Conservation (phyloP, 2,329 filamentous ascomycete genomes). For the Cordyceps cicadae region DNA sequence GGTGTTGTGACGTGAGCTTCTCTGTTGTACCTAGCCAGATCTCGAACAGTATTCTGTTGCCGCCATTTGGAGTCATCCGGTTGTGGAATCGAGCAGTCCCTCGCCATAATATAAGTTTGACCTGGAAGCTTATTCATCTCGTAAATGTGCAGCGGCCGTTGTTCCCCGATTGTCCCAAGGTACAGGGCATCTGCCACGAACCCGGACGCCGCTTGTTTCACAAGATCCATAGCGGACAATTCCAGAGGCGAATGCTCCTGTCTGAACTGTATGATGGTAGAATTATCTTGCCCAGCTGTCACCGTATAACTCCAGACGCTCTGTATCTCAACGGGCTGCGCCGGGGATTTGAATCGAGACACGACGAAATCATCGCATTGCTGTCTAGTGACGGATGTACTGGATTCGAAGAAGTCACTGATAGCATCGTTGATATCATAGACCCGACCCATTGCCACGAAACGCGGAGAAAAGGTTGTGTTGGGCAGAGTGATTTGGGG, state of each 20-base stretch:
- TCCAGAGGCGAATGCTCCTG: slow-evolving; percentile 7
- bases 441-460: too few relatives aligned
- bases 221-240: slow-evolving; percentile 5
- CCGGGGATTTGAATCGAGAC: slow-evolving; percentile 9
- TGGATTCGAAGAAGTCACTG: slow-evolving; percentile 10
- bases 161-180: slow-evolving; percentile 14
- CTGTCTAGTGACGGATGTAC: slow-evolving; percentile 11
- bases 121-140: slow-evolving; percentile 15
- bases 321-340: slow-evolving; percentile 16
- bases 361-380: slow-evolving; percentile 16
- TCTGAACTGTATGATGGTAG: slow-evolving; percentile 15
- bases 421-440: background rate
- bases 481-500: too few relatives aligned
- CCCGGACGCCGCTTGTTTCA: background rate
- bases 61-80: too few relatives aligned
- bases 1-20: too few relatives aligned
- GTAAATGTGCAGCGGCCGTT: slow-evolving; percentile 12
- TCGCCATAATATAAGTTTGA: too few relatives aligned
- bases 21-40: slow-evolving; percentile 5
- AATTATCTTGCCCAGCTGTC: background rate
- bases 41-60: slow-evolving; percentile 5
- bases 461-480: too few relatives aligned
- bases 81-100: too few relatives aligned
- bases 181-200: slow-evolving; percentile 11
- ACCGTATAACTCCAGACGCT: slow-evolving; percentile 16